These are phyloP conservation scores for Naematelia aurantialba DNA, from an alignment of 768 basidiomycete genomes.

Conservation along the genomic window DNA sequence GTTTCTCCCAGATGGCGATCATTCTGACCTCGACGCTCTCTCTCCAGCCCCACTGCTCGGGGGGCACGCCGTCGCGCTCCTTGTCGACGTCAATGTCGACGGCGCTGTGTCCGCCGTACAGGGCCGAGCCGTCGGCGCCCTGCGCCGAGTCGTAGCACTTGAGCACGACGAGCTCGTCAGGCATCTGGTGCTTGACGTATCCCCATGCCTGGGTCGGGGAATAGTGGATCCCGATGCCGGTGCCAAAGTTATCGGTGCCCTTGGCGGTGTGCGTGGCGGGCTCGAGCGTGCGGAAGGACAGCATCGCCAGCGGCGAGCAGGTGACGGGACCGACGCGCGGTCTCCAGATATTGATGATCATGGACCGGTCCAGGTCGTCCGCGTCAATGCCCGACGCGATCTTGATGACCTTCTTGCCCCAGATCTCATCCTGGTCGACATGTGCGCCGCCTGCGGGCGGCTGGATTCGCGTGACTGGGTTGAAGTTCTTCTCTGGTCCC, in stretches of 20 bases:
- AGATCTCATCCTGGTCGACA: constrained; percentile 29
- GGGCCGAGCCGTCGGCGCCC: neutral
- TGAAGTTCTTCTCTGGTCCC: constrained; percentile 25
- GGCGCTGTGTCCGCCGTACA: neutral
- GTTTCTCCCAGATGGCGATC: constrained; percentile 1
- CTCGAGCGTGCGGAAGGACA: constrained; percentile 7
- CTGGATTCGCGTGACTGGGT: constrained; percentile 14
- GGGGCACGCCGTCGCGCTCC: neutral
- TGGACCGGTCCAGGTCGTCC: constrained; percentile 15
- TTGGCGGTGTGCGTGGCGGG: constrained; percentile 6
- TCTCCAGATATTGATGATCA: constrained; percentile 37
- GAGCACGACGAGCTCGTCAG: constrained; percentile 31
- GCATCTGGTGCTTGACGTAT: constrained; percentile 34
- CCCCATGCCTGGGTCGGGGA: constrained; percentile 22
- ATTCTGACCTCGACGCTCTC: constrained; percentile 1
- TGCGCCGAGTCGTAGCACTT: constrained; percentile 28
- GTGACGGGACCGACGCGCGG: constrained; percentile 32
- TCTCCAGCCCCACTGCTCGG: neutral
- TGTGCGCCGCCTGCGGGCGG: constrained; percentile 26
- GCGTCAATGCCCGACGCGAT: constrained; percentile 12
- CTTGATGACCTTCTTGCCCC: constrained; percentile 25
- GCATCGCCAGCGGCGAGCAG: constrained; percentile 30
- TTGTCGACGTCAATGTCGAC: too few species aligned
- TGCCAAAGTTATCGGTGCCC: constrained; percentile 23
- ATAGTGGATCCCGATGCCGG: constrained; percentile 25